Conservation (phyloP, 306 rosid species). For the Macrotyloma uniflorum region DNA sequence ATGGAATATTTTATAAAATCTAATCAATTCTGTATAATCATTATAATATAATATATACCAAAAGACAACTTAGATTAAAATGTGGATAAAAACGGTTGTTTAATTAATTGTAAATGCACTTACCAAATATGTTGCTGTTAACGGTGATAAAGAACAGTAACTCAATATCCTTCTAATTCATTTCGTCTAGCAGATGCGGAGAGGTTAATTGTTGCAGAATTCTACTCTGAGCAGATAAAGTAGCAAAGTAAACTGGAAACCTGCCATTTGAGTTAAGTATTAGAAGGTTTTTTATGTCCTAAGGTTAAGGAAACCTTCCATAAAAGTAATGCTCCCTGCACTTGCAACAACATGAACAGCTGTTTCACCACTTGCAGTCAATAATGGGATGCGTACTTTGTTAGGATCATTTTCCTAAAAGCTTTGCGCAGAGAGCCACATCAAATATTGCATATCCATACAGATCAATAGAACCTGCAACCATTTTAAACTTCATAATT, state of each 20-base stretch:
- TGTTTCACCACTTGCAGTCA: neutral
- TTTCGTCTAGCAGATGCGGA: neutral
- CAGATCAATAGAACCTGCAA: no score
- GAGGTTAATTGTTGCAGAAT: neutral
- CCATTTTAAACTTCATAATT: no score
- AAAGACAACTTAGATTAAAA: neutral
- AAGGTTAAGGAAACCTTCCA: neutral
- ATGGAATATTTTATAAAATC: no score
- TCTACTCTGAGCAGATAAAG: neutral
- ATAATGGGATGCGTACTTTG: neutral
- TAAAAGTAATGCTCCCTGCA: neutral
- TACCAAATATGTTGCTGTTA: neutral
- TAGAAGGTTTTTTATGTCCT: neutral
- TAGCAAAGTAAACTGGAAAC: neutral
- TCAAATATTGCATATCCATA: no score
- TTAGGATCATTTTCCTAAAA: neutral
- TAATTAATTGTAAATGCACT: neutral
- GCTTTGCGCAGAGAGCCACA: no score
- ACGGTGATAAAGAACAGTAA: neutral
- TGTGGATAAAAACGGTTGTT: neutral
- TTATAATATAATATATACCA: neutral
- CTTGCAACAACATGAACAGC: slow-evolving; percentile 11
- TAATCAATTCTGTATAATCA: no score
- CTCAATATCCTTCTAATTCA: neutral
- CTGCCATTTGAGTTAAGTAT: neutral